Conservation (phyloP, 306 rosid genomes). For the Parietaria judaica region DNA sequence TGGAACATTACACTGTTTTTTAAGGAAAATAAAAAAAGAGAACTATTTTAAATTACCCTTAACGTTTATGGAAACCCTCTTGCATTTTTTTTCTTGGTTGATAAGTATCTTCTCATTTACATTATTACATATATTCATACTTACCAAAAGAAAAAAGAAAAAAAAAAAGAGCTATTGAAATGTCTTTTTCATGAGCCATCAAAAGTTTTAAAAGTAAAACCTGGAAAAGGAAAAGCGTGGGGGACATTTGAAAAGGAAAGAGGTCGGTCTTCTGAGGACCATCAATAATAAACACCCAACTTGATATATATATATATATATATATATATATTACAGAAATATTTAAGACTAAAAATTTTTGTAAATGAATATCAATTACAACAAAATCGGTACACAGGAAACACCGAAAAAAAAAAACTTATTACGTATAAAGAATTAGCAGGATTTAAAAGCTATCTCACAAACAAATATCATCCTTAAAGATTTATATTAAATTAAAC, state of each 20-base stretch:
- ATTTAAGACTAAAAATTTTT: no score
- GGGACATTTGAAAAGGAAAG: constrained; percentile 13
- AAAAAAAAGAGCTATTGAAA: not conserved
- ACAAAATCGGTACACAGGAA: no score
- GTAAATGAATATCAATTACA: no score
- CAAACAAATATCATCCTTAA: no score
- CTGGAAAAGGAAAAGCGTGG: constrained; percentile 4
- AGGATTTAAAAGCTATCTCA: no score
- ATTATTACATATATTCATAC: no score
- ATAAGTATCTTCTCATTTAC: not conserved
- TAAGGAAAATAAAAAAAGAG: no score
- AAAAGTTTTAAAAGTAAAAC: not conserved
- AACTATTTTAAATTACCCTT: no score
- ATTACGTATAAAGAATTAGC: no score
- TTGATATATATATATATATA: not conserved
- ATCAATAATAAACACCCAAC: constrained; percentile 17
- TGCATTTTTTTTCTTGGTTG: not conserved
- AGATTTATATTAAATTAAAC: no score
- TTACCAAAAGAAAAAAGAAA: not conserved
- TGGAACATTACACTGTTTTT: no score
- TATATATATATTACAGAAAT: not conserved
- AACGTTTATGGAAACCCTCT: not conserved
- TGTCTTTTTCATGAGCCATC: not conserved
- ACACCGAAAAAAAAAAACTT: no score
- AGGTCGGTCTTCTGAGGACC: constrained; percentile 27